Evolutionary conservation across 1,284 basidiomycete species (phyloP).

Genomic region (Afroboletus lepidellus): DNA sequence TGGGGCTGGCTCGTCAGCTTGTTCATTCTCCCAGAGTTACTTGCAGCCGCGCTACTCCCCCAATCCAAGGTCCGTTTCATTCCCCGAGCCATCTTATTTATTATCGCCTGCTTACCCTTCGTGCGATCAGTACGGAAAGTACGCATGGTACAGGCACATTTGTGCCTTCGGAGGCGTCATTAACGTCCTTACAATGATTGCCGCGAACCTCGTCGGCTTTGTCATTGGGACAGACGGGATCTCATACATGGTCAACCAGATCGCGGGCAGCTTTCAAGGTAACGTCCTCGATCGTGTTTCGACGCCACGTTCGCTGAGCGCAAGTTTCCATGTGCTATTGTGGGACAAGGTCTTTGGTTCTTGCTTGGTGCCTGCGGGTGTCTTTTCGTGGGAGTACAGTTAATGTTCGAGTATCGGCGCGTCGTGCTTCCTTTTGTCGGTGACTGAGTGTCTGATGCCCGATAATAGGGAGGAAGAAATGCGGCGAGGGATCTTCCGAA

Average conservation of each 20-base stretch:
- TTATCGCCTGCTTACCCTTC: conserved; percentile 6
- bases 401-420: conserved; percentile 94
- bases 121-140: conserved; percentile 56
- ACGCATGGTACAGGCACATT: conserved; percentile 84
- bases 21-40: conserved; percentile 88
- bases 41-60: conserved; percentile 61
- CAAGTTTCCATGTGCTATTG: background rate
- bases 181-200: conserved; percentile 91
- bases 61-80: conserved; percentile 55
- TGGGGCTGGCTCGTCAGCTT: conserved; percentile 97
- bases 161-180: conserved; percentile 82
- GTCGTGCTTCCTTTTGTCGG: conserved; percentile 20
- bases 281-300: conserved; percentile 12
- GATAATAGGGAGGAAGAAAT: conserved; percentile 45
- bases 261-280: conserved; percentile 72
- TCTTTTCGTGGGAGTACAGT: conserved; percentile 82
- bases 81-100: conserved; percentile 1
- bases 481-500: conserved; percentile 58
- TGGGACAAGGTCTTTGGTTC: conserved; percentile 57
- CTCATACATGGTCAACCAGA: conserved; percentile 62
- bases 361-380: conserved; percentile 59
- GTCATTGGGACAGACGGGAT: conserved; percentile 89
- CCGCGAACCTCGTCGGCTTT: conserved; percentile 94
- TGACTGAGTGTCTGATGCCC: background rate
- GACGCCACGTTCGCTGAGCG: background rate